Base-by-base conservation (phyloP, 2,329 filamentous ascomycete species). In the Microcera coccophila region DNA sequence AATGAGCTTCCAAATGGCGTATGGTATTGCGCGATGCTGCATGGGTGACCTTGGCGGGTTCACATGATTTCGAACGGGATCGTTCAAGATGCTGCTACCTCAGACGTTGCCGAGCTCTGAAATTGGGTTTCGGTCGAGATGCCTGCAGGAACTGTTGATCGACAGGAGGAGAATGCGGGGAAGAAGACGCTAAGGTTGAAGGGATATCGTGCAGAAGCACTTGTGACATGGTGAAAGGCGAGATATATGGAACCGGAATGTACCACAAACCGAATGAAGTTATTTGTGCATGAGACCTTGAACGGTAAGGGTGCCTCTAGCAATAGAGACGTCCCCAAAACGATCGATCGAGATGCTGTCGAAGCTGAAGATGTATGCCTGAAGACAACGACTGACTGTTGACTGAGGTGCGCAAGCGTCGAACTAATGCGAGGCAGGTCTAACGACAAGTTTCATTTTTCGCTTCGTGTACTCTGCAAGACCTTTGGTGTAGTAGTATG, bases 111-210 rank as follows among this genome's bases (percentile, higher is more conserved):
- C 41, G 41, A 38, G 34, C 18, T 36, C 19, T 17, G 12, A 12
- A 12, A 26, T 26, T 26, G 29, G 15, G 29, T 17, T 32, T 32
- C 38, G 32, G 19, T 31, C 35, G 24, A 22, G 31, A 37, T n/a
- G n/a, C n/a, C n/a, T n/a, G 31, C 15, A 24, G 16, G 40, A 26
- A 29, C 21, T n/a, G n/a, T n/a, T n/a, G 16, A 22, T 20, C 41
- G 36, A 11, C 26, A 41, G 20, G 31, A n/a, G 20, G 15, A 20
- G 32, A 48, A 39, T 42, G 45, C 45, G 42, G 45, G 42, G 36
- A 35, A 42, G 3, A 21, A 42, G n/a, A n/a, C n/a, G n/a, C n/a
- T n/a, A n/a, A n/a, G n/a, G 26, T 20, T 38, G 26, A 15, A 45
- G 36, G 41, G 20, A 16, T 14, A 24, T 29, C 12, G n/a, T 17